These are phyloP conservation scores for Solanum hybrid DNA, from an alignment of 305 asterid species.

Conservation along the genomic window DNA sequence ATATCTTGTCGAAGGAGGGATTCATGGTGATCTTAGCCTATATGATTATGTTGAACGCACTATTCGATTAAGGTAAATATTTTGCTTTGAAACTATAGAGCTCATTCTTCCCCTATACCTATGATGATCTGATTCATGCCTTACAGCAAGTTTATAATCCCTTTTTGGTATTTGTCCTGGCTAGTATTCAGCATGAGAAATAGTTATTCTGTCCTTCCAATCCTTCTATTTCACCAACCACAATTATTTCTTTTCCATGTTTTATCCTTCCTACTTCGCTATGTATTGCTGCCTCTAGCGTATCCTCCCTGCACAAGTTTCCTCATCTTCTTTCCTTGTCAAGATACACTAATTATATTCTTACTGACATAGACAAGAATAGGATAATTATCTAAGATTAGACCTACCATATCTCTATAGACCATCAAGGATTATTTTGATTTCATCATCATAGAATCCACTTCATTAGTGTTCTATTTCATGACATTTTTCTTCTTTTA, in stretches of 20 bases:
- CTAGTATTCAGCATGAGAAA: neutral
- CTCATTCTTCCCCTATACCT: neutral
- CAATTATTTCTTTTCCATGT: neutral
- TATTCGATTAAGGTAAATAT: conserved; percentile 68
- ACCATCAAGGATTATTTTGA: neutral
- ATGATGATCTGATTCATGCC: neutral
- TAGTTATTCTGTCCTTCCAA: neutral
- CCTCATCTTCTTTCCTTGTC: neutral
- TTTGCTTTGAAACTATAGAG: neutral
- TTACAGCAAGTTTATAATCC: neutral
- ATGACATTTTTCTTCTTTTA: neutral
- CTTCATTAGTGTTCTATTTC: neutral
- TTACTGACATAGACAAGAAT: neutral
- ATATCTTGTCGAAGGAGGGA: conserved; percentile 84
- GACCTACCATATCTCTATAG: neutral
- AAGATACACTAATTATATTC: neutral
- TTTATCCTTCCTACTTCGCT: neutral
- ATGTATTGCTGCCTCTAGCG: neutral
- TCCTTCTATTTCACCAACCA: neutral
- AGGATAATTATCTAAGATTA: neutral
- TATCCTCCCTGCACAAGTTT: neutral
- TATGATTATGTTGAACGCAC: conserved; percentile 75
- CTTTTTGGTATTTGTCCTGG: neutral
- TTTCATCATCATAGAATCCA: neutral
- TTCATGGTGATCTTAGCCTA: conserved; percentile 68